A percentile compares a stretch with the other conserved stretches of the same genome.
These are phyloP conservation scores for Geoglossum glabrum DNA, from an alignment of 495 filamentous ascomycete genomes.

Conservation along the genomic window DNA sequence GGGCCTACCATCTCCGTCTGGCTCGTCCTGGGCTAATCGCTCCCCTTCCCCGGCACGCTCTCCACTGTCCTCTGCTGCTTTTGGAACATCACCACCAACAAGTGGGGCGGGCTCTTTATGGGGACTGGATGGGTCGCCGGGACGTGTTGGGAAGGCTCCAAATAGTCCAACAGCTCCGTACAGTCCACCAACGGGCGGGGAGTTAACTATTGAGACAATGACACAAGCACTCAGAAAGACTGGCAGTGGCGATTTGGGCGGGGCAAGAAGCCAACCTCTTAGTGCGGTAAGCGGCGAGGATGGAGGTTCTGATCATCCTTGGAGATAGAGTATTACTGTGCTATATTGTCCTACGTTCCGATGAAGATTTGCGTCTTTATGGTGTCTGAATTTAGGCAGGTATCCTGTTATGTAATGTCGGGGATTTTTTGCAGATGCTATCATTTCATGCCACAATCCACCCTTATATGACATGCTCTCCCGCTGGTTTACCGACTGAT, in stretches of 20 bases:
- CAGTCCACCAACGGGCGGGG: constrained; percentile 29
- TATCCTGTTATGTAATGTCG: too few relatives aligned
- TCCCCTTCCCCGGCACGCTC: constrained; percentile 57
- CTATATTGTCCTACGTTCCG: too few relatives aligned
- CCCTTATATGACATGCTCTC: too few relatives aligned
- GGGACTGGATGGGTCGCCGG: constrained; percentile 41
- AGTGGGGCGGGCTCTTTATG: constrained; percentile 46
- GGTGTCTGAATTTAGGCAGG: too few relatives aligned
- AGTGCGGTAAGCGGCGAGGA: constrained; percentile 27
- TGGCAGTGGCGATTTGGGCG: constrained; percentile 57
- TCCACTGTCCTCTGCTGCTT: constrained; percentile 42
- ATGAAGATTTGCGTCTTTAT: too few relatives aligned
- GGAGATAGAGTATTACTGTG: constrained; percentile 1
- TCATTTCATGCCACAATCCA: too few relatives aligned
- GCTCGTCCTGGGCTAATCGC: constrained; percentile 34
- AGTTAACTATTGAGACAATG: constrained; percentile 80
- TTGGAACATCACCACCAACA: constrained; percentile 42
- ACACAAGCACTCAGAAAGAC: constrained; percentile 65
- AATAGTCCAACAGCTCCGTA: constrained; percentile 24
- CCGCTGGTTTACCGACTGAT: too few relatives aligned
- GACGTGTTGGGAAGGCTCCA: constrained; percentile 15
- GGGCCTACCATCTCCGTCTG: constrained; percentile 17
- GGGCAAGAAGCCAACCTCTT: constrained; percentile 35
- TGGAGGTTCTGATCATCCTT: background rate
- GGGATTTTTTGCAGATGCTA: too few relatives aligned